A percentile compares a stretch with the other conserved stretches of the same genome.
Conservation (phyloP, 1,139 yeast species). For the Debaryomycetaceae sp. region DNA sequence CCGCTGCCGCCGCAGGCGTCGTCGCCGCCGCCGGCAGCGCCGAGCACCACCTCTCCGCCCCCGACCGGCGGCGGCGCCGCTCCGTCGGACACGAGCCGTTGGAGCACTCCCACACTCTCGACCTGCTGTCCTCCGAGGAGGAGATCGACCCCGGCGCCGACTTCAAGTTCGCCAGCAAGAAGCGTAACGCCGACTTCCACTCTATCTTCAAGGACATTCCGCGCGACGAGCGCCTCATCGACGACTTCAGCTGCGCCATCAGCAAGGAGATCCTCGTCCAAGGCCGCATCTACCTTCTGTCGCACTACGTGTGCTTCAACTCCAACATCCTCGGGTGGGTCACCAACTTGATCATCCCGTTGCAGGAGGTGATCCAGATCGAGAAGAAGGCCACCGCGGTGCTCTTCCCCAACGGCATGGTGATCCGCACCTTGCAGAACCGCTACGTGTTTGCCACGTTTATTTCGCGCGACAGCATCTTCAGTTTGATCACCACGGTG, state of each 20-base stretch:
- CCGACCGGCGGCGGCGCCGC: too few species aligned
- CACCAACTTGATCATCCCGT: slow-evolving; percentile 60
- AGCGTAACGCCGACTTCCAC: slow-evolving; percentile 58
- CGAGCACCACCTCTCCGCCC: too few species aligned
- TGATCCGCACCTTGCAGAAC: slow-evolving; percentile 65
- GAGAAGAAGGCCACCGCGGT: slow-evolving; percentile 73
- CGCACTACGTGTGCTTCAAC: slow-evolving; percentile 59
- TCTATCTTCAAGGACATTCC: slow-evolving; percentile 55
- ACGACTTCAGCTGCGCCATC: slow-evolving; percentile 68
- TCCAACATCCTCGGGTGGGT: slow-evolving; percentile 75
- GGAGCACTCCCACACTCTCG: too few species aligned
- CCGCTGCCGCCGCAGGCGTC: too few species aligned
- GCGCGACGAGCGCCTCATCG: slow-evolving; percentile 49
- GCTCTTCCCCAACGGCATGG: slow-evolving; percentile 71
- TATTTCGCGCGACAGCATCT: slow-evolving; percentile 62
- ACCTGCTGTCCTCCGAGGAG: too few species aligned
- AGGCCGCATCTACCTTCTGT: slow-evolving; percentile 64
- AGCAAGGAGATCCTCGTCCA: slow-evolving; percentile 69
- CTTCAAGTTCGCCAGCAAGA: slow-evolving; percentile 5
- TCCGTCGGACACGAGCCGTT: too few species aligned
- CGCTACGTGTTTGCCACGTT: slow-evolving; percentile 72
- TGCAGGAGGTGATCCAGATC: slow-evolving; percentile 65
- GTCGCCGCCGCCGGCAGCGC: too few species aligned
- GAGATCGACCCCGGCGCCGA: too few species aligned
- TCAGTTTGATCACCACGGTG: slow-evolving; percentile 54